phyloP scores from a whole-genome alignment of 2,329 filamentous ascomycete species.

The Knufia petricola region DNA sequence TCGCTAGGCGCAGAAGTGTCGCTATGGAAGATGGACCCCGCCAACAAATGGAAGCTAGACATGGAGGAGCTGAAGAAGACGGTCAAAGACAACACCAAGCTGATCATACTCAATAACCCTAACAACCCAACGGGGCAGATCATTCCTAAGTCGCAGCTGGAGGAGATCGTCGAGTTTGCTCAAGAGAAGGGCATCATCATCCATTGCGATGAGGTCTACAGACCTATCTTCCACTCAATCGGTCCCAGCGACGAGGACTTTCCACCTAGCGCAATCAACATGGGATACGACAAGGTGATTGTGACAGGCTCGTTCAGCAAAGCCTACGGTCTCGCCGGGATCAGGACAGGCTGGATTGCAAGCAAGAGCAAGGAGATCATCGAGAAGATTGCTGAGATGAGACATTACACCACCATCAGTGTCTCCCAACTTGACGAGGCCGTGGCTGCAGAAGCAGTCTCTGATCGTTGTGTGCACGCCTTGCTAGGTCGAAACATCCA shows the following conservation, averaged over 20 bases:
- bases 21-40: constrained; percentile 60
- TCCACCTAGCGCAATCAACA: constrained; percentile 25
- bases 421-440: constrained; percentile 73
- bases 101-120: constrained; percentile 64
- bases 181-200: constrained; percentile 54
- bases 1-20: constrained; percentile 68
- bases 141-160: constrained; percentile 51
- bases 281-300: constrained; percentile 58
- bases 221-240: constrained; percentile 68
- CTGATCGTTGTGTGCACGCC: constrained; percentile 51
- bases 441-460: constrained; percentile 65
- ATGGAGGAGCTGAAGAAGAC: constrained; percentile 55
- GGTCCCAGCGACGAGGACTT: constrained; percentile 37
- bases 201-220: constrained; percentile 73
- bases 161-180: constrained; percentile 54
- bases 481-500: constrained; percentile 55
- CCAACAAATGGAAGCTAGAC: constrained; percentile 58
- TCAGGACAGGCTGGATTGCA: constrained; percentile 75
- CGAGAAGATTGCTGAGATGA: constrained; percentile 51
- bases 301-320: constrained; percentile 79
- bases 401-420: constrained; percentile 81
- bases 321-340: constrained; percentile 71
- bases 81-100: constrained; percentile 40
- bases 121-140: constrained; percentile 73
- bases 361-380: constrained; percentile 55